A percentile compares a stretch with the other conserved stretches of the same genome.
These are phyloP conservation scores for Quercus phellos DNA, from an alignment of 331 rosid genomes.

Conservation along the genomic window DNA sequence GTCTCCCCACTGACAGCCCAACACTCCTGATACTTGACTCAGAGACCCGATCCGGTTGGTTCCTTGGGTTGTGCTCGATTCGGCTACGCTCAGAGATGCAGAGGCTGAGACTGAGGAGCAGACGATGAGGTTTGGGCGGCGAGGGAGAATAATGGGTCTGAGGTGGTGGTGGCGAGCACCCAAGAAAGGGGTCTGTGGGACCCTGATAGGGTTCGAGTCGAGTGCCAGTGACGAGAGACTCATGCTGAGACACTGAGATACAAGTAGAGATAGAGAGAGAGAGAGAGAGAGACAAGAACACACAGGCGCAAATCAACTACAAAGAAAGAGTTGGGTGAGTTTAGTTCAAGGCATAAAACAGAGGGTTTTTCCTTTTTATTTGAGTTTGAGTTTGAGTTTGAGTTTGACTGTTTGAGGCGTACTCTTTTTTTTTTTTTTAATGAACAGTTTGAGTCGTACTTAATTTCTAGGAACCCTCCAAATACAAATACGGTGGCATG, in stretches of 20 bases:
- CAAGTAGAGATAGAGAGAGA: not conserved
- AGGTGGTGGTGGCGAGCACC: not conserved
- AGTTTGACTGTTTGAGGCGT: too few species aligned
- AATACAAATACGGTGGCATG: too few species aligned
- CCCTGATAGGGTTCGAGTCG: slow-evolving; percentile 25
- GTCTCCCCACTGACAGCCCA: slow-evolving; percentile 96
- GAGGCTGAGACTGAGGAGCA: slow-evolving; percentile 53
- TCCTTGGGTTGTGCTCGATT: slow-evolving; percentile 18
- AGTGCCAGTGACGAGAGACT: slow-evolving; percentile 43
- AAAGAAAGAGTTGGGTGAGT: not conserved
- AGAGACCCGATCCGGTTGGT: slow-evolving; percentile 54
- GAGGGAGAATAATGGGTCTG: not conserved
- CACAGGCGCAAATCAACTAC: too few species aligned
- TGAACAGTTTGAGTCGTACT: too few species aligned
- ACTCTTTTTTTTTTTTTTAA: too few species aligned
- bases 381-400: too few species aligned
- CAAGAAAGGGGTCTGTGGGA: not conserved
- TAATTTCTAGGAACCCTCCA: too few species aligned
- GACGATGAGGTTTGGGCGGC: slow-evolving; percentile 29
- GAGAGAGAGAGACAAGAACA: not conserved
- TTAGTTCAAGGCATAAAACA: not conserved
- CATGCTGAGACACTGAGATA: slow-evolving; percentile 20
- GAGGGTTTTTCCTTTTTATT: too few species aligned
- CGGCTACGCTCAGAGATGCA: slow-evolving; percentile 43
- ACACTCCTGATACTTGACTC: slow-evolving; percentile 80